A percentile compares a stretch with the other conserved stretches of the same genome.
phyloP scores from a whole-genome alignment of 1,284 basidiomycete species.

The Marasmius fiardii region DNA sequence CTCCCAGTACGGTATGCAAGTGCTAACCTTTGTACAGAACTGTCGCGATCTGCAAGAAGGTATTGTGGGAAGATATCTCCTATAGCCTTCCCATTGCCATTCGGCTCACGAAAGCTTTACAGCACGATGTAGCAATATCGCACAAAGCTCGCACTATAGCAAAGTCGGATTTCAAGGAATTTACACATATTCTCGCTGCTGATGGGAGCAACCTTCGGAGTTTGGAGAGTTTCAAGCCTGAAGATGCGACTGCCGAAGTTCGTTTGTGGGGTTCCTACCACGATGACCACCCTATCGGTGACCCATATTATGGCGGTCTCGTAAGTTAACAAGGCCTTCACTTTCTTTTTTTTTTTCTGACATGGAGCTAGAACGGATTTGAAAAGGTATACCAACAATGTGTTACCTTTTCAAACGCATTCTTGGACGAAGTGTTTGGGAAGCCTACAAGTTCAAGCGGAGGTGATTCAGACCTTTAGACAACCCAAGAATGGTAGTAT shows the following conservation, averaged over 20 bases:
- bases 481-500: not conserved
- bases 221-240: conserved; percentile 53
- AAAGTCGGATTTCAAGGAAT: conserved; percentile 55
- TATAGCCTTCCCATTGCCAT: not conserved
- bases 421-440: conserved; percentile 57
- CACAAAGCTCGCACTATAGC: conserved; percentile 59
- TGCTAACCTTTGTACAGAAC: conserved; percentile 38
- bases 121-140: conserved; percentile 61
- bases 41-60: conserved; percentile 59
- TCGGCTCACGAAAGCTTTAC: conserved; percentile 8
- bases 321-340: conserved; percentile 36
- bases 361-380: conserved; percentile 42
- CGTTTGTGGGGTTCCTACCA: conserved; percentile 74
- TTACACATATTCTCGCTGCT: conserved; percentile 70
- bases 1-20: not conserved
- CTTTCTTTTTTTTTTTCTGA: not conserved
- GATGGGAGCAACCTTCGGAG: conserved; percentile 64
- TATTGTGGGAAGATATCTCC: conserved; percentile 18
- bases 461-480: not conserved
- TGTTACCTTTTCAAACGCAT: conserved; percentile 64
- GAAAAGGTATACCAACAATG: conserved; percentile 66
- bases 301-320: conserved; percentile 73
- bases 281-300: conserved; percentile 60
- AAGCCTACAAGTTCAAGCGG: conserved; percentile 13
- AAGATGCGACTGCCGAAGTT: conserved; percentile 53